phyloP scores from a whole-genome alignment of 257 asterid genomes.

The Knoxia roxburghii region DNA sequence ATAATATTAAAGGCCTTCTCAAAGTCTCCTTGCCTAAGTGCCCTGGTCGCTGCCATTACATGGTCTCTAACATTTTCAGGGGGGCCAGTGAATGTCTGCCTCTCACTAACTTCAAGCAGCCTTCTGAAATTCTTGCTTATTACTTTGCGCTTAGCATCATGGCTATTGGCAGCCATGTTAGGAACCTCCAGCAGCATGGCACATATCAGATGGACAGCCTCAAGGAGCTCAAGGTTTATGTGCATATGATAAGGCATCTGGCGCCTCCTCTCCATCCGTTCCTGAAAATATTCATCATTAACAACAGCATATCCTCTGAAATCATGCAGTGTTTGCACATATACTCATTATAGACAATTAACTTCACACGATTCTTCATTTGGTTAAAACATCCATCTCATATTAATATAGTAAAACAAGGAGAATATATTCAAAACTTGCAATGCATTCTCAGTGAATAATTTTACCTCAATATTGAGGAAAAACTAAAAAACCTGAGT shows the following conservation, averaged over 20 bases:
- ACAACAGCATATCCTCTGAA: not conserved
- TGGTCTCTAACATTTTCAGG: slow-evolving; percentile 98
- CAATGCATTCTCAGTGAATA: not conserved
- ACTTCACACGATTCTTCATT: not conserved
- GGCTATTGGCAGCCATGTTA: slow-evolving; percentile 86
- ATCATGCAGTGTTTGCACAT: not conserved
- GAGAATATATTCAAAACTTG: not conserved
- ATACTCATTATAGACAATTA: not conserved
- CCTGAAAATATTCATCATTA: slow-evolving; percentile 37
- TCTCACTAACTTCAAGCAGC: slow-evolving; percentile 74
- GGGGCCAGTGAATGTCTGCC: slow-evolving; percentile 87
- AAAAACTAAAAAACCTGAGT: not conserved
- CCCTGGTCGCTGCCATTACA: slow-evolving; percentile 88
- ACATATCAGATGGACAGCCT: slow-evolving; percentile 88
- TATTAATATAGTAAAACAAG: no score
- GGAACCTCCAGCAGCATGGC: slow-evolving; percentile 98
- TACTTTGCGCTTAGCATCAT: slow-evolving; percentile 76
- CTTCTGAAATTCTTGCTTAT: slow-evolving; percentile 79
- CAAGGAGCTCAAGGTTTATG: slow-evolving; percentile 94
- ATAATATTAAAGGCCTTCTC: slow-evolving; percentile 61
- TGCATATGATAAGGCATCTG: slow-evolving; percentile 99
- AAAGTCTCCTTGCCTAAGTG: slow-evolving; percentile 78
- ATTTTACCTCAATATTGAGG: not conserved
- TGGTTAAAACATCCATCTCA: not conserved
- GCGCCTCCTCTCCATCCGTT: slow-evolving; percentile 89